Conservation (phyloP, 163 green algal species). For the Volvox carteri region DNA sequence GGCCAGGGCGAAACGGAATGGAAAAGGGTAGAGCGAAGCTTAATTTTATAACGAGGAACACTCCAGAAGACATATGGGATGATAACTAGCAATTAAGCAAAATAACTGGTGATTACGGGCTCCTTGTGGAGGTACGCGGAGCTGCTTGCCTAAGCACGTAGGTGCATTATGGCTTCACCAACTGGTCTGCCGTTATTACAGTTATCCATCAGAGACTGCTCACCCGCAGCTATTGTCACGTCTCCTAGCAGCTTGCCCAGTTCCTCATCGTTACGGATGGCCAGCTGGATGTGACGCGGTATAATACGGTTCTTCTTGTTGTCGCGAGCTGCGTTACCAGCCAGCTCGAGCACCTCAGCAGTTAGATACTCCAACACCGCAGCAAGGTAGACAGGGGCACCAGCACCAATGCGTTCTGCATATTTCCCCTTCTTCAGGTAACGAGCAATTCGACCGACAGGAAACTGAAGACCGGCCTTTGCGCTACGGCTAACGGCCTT, state of each 20-base stretch:
- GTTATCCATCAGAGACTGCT: too few relatives aligned
- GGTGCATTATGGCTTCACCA: too few relatives aligned
- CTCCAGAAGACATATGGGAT: too few relatives aligned
- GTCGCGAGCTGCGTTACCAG: slow-evolving; percentile 66
- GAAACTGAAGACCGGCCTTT: slow-evolving; percentile 37
- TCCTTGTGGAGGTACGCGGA: too few relatives aligned
- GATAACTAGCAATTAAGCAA: too few relatives aligned
- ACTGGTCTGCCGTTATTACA: too few relatives aligned
- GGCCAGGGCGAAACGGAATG: background rate
- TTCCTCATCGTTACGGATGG: slow-evolving; percentile 41
- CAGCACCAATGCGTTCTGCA: slow-evolving; percentile 26
- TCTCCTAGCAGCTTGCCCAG: slow-evolving; percentile 39
- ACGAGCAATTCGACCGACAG: slow-evolving; percentile 25
- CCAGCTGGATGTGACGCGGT: slow-evolving; percentile 79
- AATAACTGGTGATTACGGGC: too few relatives aligned
- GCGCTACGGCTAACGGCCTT: slow-evolving; percentile 30
- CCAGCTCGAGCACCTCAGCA: slow-evolving; percentile 31
- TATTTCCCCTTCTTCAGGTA: slow-evolving; percentile 47
- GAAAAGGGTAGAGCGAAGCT: background rate
- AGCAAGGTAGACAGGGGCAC: slow-evolving; percentile 21
- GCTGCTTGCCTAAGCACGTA: too few relatives aligned
- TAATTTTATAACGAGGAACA: too few relatives aligned
- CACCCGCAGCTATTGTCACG: slow-evolving; percentile 25
- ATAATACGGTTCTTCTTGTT: slow-evolving; percentile 96
- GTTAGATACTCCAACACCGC: slow-evolving; percentile 24